These are phyloP conservation scores for Oenanthe sinensis DNA, from an alignment of 129 eudicot genomes.

Conservation along the genomic window DNA sequence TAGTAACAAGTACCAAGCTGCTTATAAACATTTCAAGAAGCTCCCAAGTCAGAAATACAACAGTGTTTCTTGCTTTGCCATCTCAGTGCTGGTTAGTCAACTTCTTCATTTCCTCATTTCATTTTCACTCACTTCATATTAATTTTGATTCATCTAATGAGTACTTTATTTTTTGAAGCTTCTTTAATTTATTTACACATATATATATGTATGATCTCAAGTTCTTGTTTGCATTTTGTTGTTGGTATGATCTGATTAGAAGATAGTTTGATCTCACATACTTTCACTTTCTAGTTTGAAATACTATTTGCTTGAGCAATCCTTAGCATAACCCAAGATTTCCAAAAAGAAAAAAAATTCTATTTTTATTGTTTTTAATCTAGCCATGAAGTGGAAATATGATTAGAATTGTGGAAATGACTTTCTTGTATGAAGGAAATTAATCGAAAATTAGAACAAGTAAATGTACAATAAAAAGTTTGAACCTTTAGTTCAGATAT, in stretches of 20 bases:
- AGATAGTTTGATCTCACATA: neutral
- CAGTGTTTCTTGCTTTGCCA: neutral
- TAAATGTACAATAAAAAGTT: neutral
- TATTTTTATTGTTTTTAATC: neutral
- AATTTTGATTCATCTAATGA: neutral
- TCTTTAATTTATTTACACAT: neutral
- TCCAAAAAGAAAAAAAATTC: too few species aligned
- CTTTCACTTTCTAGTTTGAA: neutral
- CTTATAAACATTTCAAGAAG: neutral
- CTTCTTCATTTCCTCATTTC: neutral
- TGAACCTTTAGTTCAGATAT: neutral
- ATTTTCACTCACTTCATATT: neutral
- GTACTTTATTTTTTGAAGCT: neutral
- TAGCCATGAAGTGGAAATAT: neutral
- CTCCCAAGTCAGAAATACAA: neutral
- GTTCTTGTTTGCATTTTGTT: neutral
- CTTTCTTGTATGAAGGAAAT: neutral
- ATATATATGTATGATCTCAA: neutral
- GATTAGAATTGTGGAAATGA: neutral
- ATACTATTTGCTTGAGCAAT: neutral
- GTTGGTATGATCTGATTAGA: neutral
- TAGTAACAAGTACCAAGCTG: neutral
- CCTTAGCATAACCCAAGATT: neutral
- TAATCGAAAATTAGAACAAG: neutral
- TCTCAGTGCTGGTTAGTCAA: conserved; percentile 4